phyloP scores from a whole-genome alignment of 805 yeast genomes.

The Zygosaccharomyces lentus region DNA sequence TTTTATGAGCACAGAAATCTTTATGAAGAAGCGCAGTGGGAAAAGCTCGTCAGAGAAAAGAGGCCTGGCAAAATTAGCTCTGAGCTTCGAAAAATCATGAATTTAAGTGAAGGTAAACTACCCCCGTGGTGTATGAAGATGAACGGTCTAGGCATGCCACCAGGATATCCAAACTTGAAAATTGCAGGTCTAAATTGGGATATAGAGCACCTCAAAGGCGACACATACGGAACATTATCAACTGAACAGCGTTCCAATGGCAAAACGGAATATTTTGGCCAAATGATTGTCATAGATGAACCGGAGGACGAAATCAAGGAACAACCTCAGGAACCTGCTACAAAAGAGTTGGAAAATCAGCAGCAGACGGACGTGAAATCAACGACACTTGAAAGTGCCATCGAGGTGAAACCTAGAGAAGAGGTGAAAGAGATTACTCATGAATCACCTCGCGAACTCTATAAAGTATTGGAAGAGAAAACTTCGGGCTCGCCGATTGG shows the following conservation, averaged over 20 bases:
- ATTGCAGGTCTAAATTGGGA: constrained; percentile 52
- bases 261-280: constrained; percentile 30
- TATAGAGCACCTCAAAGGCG: constrained; percentile 36
- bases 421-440: neutral
- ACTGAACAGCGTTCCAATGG: constrained; percentile 13
- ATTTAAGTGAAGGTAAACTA: constrained; percentile 50
- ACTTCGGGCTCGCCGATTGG: constrained; percentile 1
- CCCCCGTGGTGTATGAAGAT: constrained; percentile 81
- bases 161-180: constrained; percentile 63
- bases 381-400: neutral
- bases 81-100: constrained; percentile 63
- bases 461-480: constrained; percentile 21
- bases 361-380: neutral
- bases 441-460: constrained; percentile 15
- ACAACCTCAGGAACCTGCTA: neutral
- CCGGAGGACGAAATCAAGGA: constrained; percentile 14
- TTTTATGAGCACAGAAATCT: constrained; percentile 73
- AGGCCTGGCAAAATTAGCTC: constrained; percentile 68
- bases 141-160: constrained; percentile 75
- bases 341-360: neutral
- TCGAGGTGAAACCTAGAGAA: neutral
- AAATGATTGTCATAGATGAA: constrained; percentile 25
- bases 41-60: constrained; percentile 34
- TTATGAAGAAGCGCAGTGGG: constrained; percentile 41
- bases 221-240: constrained; percentile 31